Conservation (phyloP, 257 asterid genomes). For the Verbena officinalis region DNA sequence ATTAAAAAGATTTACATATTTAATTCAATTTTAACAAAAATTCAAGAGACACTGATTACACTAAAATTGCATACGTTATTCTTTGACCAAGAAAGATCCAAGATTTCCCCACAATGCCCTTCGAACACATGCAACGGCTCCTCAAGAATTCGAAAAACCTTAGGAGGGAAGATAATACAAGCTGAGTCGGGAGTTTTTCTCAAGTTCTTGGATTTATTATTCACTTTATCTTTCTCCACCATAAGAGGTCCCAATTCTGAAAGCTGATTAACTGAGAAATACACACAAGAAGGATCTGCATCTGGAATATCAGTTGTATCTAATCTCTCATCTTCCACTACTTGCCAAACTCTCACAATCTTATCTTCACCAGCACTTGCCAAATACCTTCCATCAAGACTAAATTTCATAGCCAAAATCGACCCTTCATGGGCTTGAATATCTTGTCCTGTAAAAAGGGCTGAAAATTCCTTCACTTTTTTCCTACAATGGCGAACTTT, state of each 20-base stretch:
- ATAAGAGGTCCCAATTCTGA: conserved; percentile 64
- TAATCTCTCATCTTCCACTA: conserved; percentile 78
- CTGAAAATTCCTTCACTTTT: conserved; percentile 78
- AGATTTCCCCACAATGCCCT: conserved; percentile 74
- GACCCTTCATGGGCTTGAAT: conserved; percentile 88
- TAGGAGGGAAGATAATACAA: conserved; percentile 76
- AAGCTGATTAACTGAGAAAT: conserved; percentile 69
- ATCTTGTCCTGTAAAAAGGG: conserved; percentile 73
- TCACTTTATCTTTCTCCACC: conserved; percentile 56
- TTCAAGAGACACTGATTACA: neutral
- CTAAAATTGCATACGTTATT: conserved; percentile 62
- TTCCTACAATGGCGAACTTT: conserved; percentile 58
- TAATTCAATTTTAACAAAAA: conserved; percentile 8
- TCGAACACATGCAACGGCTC: conserved; percentile 71
- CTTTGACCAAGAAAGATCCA: conserved; percentile 88
- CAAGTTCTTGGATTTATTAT: conserved; percentile 41
- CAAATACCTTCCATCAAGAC: conserved; percentile 72
- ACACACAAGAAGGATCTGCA: conserved; percentile 80
- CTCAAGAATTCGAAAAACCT: conserved; percentile 74
- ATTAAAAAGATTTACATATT: neutral
- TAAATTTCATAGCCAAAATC: conserved; percentile 82
- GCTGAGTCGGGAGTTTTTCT: conserved; percentile 73
- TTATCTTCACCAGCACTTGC: conserved; percentile 93
- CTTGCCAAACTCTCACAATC: conserved; percentile 81
- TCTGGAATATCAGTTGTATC: conserved; percentile 59